Evolutionary conservation across 2,329 filamentous ascomycete species (phyloP).

Genomic region (Cladosporium austrohemisphaericum): DNA sequence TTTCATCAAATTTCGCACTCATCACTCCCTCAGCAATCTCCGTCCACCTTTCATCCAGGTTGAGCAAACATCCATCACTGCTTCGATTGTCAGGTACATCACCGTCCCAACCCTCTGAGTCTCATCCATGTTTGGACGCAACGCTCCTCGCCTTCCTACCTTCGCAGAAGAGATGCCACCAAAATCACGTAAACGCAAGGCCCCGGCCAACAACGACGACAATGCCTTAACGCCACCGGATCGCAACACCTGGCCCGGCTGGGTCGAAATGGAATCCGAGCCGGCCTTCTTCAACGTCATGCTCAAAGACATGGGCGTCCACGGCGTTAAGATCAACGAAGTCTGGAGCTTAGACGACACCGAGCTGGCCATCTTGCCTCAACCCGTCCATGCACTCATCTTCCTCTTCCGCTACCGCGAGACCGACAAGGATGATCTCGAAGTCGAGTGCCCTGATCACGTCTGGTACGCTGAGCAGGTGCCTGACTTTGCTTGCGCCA

Average conservation of each 20-base stretch:
- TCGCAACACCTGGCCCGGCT: slow-evolving; percentile 63
- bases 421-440: slow-evolving; percentile 50
- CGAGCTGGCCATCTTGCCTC: slow-evolving; percentile 59
- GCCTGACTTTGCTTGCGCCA: slow-evolving; percentile 80
- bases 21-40: too few species aligned
- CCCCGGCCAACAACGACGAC: not conserved
- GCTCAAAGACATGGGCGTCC: slow-evolving; percentile 71
- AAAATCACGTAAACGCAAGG: slow-evolving; percentile 19
- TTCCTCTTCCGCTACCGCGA: slow-evolving; percentile 73
- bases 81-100: too few species aligned
- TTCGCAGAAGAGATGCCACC: slow-evolving; percentile 16
- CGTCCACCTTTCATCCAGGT: not conserved
- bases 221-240: slow-evolving; percentile 36
- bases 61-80: not conserved
- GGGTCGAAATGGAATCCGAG: slow-evolving; percentile 85
- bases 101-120: too few species aligned
- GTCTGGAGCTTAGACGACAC: slow-evolving; percentile 69
- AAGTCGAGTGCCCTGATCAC: slow-evolving; percentile 54
- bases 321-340: slow-evolving; percentile 70
- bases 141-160: not conserved
- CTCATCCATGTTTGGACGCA: too few species aligned
- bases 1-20: too few species aligned
- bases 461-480: slow-evolving; percentile 97
- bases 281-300: slow-evolving; percentile 85
- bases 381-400: slow-evolving; percentile 79